Percentiles rank a stretch among this genome's conserved stretches.
Conservation (phyloP, 768 basidiomycete genomes). For the Heimioporus sp. region DNA sequence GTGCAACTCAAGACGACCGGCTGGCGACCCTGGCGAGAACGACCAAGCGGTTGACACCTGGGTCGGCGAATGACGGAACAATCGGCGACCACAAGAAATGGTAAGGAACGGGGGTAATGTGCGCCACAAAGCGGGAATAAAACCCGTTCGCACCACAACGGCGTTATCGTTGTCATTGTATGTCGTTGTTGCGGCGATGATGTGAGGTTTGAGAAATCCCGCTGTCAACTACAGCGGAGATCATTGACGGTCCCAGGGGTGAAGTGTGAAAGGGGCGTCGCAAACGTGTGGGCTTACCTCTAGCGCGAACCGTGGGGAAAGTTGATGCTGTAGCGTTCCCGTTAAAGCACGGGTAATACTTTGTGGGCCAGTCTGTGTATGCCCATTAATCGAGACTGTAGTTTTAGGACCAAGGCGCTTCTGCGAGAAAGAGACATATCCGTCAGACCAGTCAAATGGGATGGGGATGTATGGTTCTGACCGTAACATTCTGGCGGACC, state of each 20-base stretch:
- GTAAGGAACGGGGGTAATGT: slow-evolving; percentile 39
- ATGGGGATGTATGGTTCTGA: slow-evolving; percentile 24
- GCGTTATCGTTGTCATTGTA: slow-evolving; percentile 52
- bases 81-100: slow-evolving; percentile 46
- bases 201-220: slow-evolving; percentile 40
- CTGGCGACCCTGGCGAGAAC: slow-evolving; percentile 20
- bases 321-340: slow-evolving; percentile 75
- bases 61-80: slow-evolving; percentile 48
- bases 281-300: slow-evolving; percentile 35
- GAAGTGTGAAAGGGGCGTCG: slow-evolving; percentile 7
- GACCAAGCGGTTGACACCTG: slow-evolving; percentile 42
- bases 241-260: slow-evolving; percentile 11
- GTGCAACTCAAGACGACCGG: slow-evolving; percentile 37
- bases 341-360: slow-evolving; percentile 44
- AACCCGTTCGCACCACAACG: slow-evolving; percentile 37
- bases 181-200: slow-evolving; percentile 40
- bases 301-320: slow-evolving; percentile 60
- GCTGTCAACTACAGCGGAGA: slow-evolving; percentile 36
- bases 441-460: slow-evolving; percentile 21
- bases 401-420: slow-evolving; percentile 49
- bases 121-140: slow-evolving; percentile 33
- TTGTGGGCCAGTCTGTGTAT: slow-evolving; percentile 28
- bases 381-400: slow-evolving; percentile 38
- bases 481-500: slow-evolving; percentile 46
- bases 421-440: slow-evolving; percentile 33